These are phyloP conservation scores for Rhytidiadelphus loreus DNA, from an alignment of 225 moss, liverwort and hornwort species.

Conservation along the genomic window DNA sequence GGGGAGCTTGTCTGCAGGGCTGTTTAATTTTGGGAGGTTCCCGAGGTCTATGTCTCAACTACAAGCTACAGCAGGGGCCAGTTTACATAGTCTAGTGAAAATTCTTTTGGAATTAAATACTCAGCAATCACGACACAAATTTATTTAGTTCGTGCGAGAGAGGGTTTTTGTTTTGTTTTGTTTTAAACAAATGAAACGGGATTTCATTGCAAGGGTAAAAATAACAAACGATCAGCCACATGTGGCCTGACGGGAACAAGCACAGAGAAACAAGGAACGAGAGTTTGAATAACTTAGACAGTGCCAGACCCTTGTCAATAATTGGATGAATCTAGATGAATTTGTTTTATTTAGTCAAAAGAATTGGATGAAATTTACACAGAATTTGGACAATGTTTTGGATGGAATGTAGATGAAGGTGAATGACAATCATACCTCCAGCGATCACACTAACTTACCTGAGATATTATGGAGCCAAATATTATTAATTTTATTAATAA, in stretches of 20 bases:
- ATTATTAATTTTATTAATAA: too few species aligned
- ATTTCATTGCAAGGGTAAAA: too few species aligned
- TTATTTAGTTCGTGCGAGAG: neutral
- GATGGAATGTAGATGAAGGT: neutral
- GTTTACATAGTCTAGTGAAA: neutral
- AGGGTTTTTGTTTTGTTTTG: too few species aligned
- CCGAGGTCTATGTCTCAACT: neutral
- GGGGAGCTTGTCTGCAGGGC: neutral
- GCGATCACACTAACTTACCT: neutral
- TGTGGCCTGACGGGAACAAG: too few species aligned
- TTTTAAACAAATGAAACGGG: too few species aligned
- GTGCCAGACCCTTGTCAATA: neutral
- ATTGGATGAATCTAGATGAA: neutral
- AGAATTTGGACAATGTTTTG: neutral
- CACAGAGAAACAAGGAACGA: too few species aligned
- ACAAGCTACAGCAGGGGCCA: too few species aligned
- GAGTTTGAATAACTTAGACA: too few species aligned
- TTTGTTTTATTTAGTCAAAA: neutral
- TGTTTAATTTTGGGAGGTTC: neutral
- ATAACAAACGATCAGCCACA: too few species aligned
- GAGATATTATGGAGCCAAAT: neutral
- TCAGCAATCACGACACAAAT: neutral
- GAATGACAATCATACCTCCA: neutral
- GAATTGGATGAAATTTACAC: neutral
- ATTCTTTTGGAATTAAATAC: neutral